Evolutionary conservation across 768 basidiomycete genomes (phyloP), one percentile per base, ranked within the genome.

Genomic region (Amanita pallidorosea): DNA sequence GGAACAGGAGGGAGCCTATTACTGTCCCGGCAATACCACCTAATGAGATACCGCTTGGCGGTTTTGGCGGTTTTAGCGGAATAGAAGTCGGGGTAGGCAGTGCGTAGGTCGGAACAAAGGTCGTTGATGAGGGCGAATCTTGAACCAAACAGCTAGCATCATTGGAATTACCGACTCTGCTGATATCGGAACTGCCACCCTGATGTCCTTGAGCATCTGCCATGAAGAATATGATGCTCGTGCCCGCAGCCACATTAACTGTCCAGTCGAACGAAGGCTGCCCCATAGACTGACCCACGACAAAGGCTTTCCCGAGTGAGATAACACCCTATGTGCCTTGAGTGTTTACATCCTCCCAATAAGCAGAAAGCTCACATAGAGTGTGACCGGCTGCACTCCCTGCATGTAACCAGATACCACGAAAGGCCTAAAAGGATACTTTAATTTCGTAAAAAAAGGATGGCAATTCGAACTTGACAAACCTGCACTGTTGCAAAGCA

Each of bases 401-500:
- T 53, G 58, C 13, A 51, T 27, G 55, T 75, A 84, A 0, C 57
- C 66, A 51, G 64, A 71, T 54, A 83, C 74, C 5, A 56, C 44
- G 56, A 71, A 81, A 5, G 73, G 63, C 48, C 80, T 81, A 34
- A 35, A 40, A 38, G 55, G 25, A 35, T 6, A 41, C 20, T 22
- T 22, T 41, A 33, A 37, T 37, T 43, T 47, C 55, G 27, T 31
- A 36, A 36, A 8, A 2, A 29, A 4, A 29, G 5, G 23, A 45
- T 34, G 9, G 20, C 45, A 13, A 44, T 58, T 15, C 61, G 51
- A 35, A 29, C 22, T 41, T 22, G 45, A 57, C 72, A 58, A 57
- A 79, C 83, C 72, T 66, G 74, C 84, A 85, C 62, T 86, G 81
- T 53, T 73, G 67, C 38, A 83, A 65, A 29, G 80, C 70, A 29